phyloP scores from a whole-genome alignment of 1,139 yeast species.

The Komagataea norvegica region DNA sequence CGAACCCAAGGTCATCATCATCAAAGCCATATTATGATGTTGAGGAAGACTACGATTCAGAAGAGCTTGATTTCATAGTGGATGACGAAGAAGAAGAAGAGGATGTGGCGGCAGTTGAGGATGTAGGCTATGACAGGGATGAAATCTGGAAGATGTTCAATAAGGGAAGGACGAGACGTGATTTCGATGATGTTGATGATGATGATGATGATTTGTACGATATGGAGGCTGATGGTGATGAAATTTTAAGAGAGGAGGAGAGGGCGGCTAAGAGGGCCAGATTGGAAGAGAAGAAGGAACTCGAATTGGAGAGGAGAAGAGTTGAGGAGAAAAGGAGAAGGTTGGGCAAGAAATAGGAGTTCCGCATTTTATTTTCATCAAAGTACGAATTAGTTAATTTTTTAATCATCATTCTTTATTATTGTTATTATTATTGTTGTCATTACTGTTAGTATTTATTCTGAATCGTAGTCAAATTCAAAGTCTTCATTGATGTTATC shows the following conservation, averaged over 20 bases:
- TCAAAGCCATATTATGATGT: slow-evolving; percentile 4
- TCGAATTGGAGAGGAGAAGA: slow-evolving; percentile 49
- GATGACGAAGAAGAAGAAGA: slow-evolving; percentile 56
- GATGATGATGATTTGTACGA: slow-evolving; percentile 62
- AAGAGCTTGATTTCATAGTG: slow-evolving; percentile 42
- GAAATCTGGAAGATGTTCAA: slow-evolving; percentile 89
- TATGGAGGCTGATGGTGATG: slow-evolving; percentile 94
- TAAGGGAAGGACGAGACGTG: slow-evolving; percentile 50
- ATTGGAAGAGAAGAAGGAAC: slow-evolving; percentile 62
- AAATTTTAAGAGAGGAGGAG: slow-evolving; percentile 75
- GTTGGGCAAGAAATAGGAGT: slow-evolving; percentile 15
- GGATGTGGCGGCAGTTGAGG: slow-evolving; percentile 26
- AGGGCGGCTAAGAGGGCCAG: slow-evolving; percentile 57
- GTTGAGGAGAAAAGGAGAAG: slow-evolving; percentile 40
- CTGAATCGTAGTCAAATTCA: slow-evolving; percentile 37
- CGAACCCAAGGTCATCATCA: slow-evolving; percentile 15
- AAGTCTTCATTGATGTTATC: slow-evolving; percentile 28
- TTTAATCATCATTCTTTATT: too few relatives aligned
- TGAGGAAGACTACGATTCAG: slow-evolving; percentile 18
- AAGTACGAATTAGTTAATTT: too few relatives aligned
- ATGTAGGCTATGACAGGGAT: slow-evolving; percentile 61
- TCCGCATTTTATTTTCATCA: too few relatives aligned
- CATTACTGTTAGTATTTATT: too few relatives aligned
- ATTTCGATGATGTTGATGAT: slow-evolving; percentile 42
- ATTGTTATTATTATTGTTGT: too few relatives aligned